Evolutionary conservation across 2,329 filamentous ascomycete species (phyloP).

Genomic region (Claviceps humidiphila): DNA sequence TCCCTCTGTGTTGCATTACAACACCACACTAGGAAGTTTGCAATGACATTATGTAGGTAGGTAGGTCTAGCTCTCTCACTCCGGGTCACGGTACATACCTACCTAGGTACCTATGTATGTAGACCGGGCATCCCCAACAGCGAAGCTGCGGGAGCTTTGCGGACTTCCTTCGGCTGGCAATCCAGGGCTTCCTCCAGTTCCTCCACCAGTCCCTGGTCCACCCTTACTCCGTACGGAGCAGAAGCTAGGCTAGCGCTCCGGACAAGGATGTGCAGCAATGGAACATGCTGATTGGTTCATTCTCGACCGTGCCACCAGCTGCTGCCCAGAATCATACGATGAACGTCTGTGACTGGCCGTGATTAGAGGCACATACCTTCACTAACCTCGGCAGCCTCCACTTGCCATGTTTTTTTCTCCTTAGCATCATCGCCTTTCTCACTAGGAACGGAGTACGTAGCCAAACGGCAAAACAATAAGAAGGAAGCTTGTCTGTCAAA

Average conservation of each 20-base stretch:
- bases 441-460: not conserved
- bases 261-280: not conserved
- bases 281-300: not conserved
- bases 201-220: too few species aligned
- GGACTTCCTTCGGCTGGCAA: too few species aligned
- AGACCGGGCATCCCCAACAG: too few species aligned
- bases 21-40: too few species aligned
- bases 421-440: not conserved
- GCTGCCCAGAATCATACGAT: conserved; percentile 5
- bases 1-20: too few species aligned
- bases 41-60: too few species aligned
- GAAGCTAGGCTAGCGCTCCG: not conserved
- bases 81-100: too few species aligned
- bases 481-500: not conserved
- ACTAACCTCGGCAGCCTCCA: not conserved
- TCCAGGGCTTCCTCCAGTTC: too few species aligned
- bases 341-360: not conserved
- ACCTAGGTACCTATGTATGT: too few species aligned
- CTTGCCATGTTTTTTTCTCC: not conserved
- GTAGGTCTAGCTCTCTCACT: too few species aligned
- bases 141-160: too few species aligned
- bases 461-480: not conserved
- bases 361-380: not conserved
- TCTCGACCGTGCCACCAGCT: not conserved
- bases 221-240: too few species aligned